Evolutionary conservation across 441 rosid species (phyloP).

Genomic region (Dalechampia spathulata): DNA sequence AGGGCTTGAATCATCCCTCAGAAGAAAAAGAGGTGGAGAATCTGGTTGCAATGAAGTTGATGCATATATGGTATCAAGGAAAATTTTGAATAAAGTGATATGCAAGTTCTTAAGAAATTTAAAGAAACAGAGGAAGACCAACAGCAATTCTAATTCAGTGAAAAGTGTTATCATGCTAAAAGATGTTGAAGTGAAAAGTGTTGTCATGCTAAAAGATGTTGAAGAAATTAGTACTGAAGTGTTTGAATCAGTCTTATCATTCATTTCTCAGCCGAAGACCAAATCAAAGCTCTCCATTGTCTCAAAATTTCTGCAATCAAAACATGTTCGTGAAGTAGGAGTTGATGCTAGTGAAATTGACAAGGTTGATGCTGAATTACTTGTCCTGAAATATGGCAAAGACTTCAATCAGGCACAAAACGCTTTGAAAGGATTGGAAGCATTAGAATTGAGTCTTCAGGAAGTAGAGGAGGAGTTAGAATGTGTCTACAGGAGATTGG

Average conservation of each 20-base stretch:
- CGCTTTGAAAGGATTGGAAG: slow-evolving; percentile 16
- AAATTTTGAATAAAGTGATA: neutral
- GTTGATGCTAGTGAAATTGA: neutral
- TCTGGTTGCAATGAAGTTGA: slow-evolving; percentile 1
- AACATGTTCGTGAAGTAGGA: neutral
- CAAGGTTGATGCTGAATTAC: slow-evolving; percentile 14
- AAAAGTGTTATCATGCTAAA: slow-evolving; percentile 11
- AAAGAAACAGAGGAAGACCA: neutral
- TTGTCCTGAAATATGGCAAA: slow-evolving; percentile 15
- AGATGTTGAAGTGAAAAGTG: slow-evolving; percentile 20
- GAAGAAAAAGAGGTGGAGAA: too few relatives aligned
- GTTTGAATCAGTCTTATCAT: slow-evolving; percentile 30
- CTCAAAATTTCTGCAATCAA: slow-evolving; percentile 28
- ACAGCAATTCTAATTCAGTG: neutral
- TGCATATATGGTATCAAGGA: neutral
- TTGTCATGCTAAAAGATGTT: slow-evolving; percentile 16
- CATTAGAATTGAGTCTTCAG: slow-evolving; percentile 10
- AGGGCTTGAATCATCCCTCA: slow-evolving; percentile 9
- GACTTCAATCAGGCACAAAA: neutral
- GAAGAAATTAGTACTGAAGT: slow-evolving; percentile 14
- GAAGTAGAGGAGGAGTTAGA: slow-evolving; percentile 22
- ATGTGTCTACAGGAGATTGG: slow-evolving; percentile 18
- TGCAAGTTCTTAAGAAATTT: slow-evolving; percentile 4
- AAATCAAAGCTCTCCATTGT: slow-evolving; percentile 26
- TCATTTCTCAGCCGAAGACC: slow-evolving; percentile 16